phyloP scores from a whole-genome alignment of 352 stramenopile genomes.

The Plasmopara viticola region DNA sequence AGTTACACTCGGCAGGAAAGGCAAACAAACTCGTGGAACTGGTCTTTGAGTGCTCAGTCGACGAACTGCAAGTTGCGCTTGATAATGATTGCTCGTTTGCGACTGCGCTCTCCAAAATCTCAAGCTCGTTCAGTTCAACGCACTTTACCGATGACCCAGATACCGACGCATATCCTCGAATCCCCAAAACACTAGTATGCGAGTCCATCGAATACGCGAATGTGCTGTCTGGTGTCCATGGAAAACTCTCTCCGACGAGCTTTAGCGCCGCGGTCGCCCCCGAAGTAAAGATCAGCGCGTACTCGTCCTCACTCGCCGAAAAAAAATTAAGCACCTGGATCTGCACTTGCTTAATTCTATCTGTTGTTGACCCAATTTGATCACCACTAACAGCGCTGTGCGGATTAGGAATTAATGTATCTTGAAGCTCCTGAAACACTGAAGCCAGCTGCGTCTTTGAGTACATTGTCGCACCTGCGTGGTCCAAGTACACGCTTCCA shows the following conservation, averaged over 20 bases:
- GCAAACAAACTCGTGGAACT: slow-evolving; percentile 42
- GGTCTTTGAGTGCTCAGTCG: background rate
- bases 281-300: slow-evolving; percentile 81
- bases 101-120: slow-evolving; percentile 18
- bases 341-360: slow-evolving; percentile 37
- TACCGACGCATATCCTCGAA: slow-evolving; percentile 38
- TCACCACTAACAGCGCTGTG: slow-evolving; percentile 34
- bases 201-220: slow-evolving; percentile 63
- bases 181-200: slow-evolving; percentile 70
- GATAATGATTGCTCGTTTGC: background rate
- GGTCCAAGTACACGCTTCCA: slow-evolving; percentile 69
- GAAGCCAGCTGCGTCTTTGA: slow-evolving; percentile 52
- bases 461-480: slow-evolving; percentile 80
- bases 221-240: slow-evolving; percentile 26
- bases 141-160: slow-evolving; percentile 23
- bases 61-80: background rate
- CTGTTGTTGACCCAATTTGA: slow-evolving; percentile 34
- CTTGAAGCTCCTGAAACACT: slow-evolving; percentile 41
- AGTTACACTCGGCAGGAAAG: slow-evolving; percentile 75
- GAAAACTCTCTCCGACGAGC: slow-evolving; percentile 76
- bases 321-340: slow-evolving; percentile 69
- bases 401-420: slow-evolving; percentile 54
- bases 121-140: slow-evolving; percentile 36
- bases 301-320: slow-evolving; percentile 55
- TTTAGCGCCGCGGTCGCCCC: slow-evolving; percentile 78